Evolutionary conservation across 1,284 basidiomycete species (phyloP).

Genomic region (Bondarzewia mesenterica): DNA sequence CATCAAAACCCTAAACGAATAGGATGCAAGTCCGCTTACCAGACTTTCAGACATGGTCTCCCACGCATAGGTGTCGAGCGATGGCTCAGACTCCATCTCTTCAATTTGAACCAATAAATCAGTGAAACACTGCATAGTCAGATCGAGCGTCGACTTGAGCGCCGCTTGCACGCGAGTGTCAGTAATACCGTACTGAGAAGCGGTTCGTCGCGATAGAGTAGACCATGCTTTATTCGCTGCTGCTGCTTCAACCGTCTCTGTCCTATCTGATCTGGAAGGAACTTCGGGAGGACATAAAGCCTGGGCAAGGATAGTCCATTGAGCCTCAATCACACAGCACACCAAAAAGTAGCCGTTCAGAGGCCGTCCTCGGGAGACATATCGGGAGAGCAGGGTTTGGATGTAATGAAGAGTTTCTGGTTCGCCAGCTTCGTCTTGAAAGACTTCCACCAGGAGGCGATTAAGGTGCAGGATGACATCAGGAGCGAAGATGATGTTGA

Average conservation of each 20-base stretch:
- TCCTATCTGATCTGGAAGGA: constrained; percentile 17
- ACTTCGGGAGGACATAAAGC: constrained; percentile 44
- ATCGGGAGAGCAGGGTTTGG: constrained; percentile 70
- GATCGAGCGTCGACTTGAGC: constrained; percentile 42
- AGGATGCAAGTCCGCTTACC: constrained; percentile 23
- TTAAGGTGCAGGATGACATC: constrained; percentile 64
- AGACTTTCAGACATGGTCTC: constrained; percentile 82
- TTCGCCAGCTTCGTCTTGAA: constrained; percentile 46
- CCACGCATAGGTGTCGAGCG: constrained; percentile 78
- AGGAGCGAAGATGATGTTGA: constrained; percentile 51
- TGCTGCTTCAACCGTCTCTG: constrained; percentile 54
- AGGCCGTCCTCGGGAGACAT: constrained; percentile 67
- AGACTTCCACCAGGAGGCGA: constrained; percentile 51
- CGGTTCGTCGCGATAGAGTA: constrained; percentile 47
- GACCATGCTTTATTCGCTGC: constrained; percentile 80
- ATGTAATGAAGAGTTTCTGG: constrained; percentile 41
- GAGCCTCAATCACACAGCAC: constrained; percentile 77
- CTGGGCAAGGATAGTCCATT: constrained; percentile 80
- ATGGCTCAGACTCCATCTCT: constrained; percentile 71
- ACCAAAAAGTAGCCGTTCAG: constrained; percentile 84
- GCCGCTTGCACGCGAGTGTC: constrained; percentile 33
- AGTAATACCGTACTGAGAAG: constrained; percentile 29
- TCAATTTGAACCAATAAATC: constrained; percentile 70
- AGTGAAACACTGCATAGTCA: constrained; percentile 65
- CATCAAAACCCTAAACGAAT: background rate